Conservation (phyloP, 176 grass and related monocot species). For the barley (Hordeum vulgare) region MorexV3_pseudomolecules_assembly NC_058523.1:48994223-48994722, state of each 20-base stretch:
- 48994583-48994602: neutral
- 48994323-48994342: neutral
- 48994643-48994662: neutral
- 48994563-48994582: neutral
- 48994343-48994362: neutral
- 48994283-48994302: neutral
- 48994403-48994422: neutral
- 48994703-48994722: no score
- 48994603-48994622: neutral
- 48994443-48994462: neutral
- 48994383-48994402: neutral
- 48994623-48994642: neutral
- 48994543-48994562: neutral
- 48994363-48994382: neutral
- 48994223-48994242: constrained; percentile 9
- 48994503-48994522: neutral
- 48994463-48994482: neutral
- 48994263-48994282: constrained; percentile 21
- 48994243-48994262: constrained; percentile 25
- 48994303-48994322: neutral
- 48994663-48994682: no score
- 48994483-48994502: neutral
- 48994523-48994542: neutral
- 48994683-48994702: no score
- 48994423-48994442: neutral